Evolutionary conservation across 208 protist species (phyloP).

Genomic region (Willaertia magna): DNA sequence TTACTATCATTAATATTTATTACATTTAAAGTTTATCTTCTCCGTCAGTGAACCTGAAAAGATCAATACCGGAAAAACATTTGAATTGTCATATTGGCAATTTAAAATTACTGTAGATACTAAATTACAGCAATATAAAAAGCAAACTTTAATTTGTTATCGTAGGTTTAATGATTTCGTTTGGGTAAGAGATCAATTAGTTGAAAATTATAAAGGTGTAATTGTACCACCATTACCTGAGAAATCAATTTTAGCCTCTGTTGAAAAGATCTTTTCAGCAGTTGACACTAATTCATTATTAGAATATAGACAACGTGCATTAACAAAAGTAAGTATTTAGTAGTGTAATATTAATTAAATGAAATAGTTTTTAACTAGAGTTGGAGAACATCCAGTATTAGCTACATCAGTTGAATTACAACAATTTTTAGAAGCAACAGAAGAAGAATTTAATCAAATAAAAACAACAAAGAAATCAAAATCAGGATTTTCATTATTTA

Average conservation of each 20-base stretch:
- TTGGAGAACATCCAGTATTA: slow-evolving; percentile 54
- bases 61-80: slow-evolving; percentile 42
- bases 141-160: slow-evolving; percentile 17
- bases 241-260: slow-evolving; percentile 53
- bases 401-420: slow-evolving; percentile 40
- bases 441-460: slow-evolving; percentile 31
- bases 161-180: slow-evolving; percentile 74
- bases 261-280: slow-evolving; percentile 30
- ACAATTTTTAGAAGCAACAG: slow-evolving; percentile 53
- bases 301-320: slow-evolving; percentile 55
- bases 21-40: slow-evolving; percentile 29
- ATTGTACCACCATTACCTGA: slow-evolving; percentile 67
- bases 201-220: slow-evolving; percentile 48
- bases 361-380: slow-evolving; percentile 55
- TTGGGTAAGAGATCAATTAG: slow-evolving; percentile 49
- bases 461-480: background rate
- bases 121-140: slow-evolving; percentile 10
- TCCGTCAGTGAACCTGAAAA: slow-evolving; percentile 32
- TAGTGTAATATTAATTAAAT: too few species aligned
- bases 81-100: slow-evolving; percentile 60
- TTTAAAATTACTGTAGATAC: slow-evolving; percentile 43
- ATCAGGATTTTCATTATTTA: background rate
- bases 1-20: background rate
- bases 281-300: slow-evolving; percentile 28
- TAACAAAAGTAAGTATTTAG: too few species aligned